Base-by-base conservation (phyloP, 2,329 filamentous ascomycete genomes). In the Paraphoma sp. region DNA sequence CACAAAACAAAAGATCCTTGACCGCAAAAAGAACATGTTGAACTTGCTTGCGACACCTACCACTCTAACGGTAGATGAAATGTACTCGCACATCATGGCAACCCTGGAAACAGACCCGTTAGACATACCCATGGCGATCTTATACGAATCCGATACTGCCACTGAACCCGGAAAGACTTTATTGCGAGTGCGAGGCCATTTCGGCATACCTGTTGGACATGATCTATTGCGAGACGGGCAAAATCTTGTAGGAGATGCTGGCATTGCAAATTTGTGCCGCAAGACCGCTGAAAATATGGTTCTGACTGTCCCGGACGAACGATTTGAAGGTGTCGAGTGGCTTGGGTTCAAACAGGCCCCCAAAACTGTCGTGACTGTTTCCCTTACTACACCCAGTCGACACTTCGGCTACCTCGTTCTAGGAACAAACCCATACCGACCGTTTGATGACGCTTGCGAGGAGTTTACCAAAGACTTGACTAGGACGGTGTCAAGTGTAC, bases 371-470 rank as follows among this genome's bases (percentile, higher is more conserved):
- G 69, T 57, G 18, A 66, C 69, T 9, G 12, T 69, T 14, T 62
- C 67, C 43, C 61, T 70, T 16, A 54, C 51, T 10, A 63, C 44
- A 18, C 52, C 47, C 3, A 41, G 45, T 10, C 59, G 57, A 14
- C 28, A 63, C 4, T 62, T 63, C 42, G 67, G 64, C 28, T 70
- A 64, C 46, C 60, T 72, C 6, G 53, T 75, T 8, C 53, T 71
- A 2, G 74, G 73, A 1, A 65, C 70, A 14, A 76, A 74, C 44
- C 72, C 70, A 4, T 70, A 65, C 29, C 62, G 72, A 18, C 61
- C 63, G 1, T 71, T 69, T 38, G 71, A 73, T 38, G 57, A 63
- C 10, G 53, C 54, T 3, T 74, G 68, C 47, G 45, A 64, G n/a
- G 69, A 70, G 17, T 74, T 74, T 41, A 30, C 70, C 9, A 62